A percentile compares a stretch with the other conserved stretches of the same genome.
Evolutionary conservation across 108 stramenopile genomes (phyloP).

Genomic region (Fragilaria radians): DNA sequence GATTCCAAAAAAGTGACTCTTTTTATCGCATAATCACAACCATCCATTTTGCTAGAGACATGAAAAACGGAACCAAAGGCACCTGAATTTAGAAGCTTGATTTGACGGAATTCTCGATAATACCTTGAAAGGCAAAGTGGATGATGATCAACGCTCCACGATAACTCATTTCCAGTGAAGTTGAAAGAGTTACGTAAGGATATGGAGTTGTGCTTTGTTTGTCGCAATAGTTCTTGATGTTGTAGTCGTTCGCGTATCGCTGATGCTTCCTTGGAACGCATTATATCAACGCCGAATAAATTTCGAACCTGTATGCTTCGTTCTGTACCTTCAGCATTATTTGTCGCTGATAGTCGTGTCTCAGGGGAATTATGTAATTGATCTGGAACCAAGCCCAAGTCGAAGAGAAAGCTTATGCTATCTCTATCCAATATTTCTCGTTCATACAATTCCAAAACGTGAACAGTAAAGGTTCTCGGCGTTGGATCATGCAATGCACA

Average conservation of each 20-base stretch:
- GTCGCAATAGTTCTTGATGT: not conserved
- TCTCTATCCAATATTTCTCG: conserved; percentile 78
- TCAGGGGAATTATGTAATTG: conserved; percentile 1
- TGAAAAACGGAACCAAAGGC: conserved; percentile 88
- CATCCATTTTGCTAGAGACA: conserved; percentile 73
- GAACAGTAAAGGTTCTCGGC: conserved; percentile 88
- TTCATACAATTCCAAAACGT: conserved; percentile 85
- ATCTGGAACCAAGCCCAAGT: conserved; percentile 82
- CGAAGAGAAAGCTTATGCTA: conserved; percentile 83
- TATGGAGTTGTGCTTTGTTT: not conserved
- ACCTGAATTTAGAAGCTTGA: conserved; percentile 64
- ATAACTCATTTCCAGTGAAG: conserved; percentile 7
- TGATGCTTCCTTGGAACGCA: conserved; percentile 2
- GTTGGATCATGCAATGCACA: conserved; percentile 88
- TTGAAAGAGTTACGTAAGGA: not conserved
- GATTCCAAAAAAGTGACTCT: conserved; percentile 62
- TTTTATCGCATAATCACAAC: conserved; percentile 78
- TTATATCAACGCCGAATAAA: not conserved
- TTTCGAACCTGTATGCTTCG: not conserved
- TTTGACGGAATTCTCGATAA: conserved; percentile 74
- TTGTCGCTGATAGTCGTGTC: not conserved
- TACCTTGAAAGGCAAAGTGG: conserved; percentile 79
- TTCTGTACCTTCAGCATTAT: not conserved
- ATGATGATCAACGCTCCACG: conserved; percentile 65
- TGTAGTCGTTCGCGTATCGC: not conserved